phyloP scores from a whole-genome alignment of 2,329 filamentous ascomycete genomes.

The Aspergillus aculeatinus region DNA sequence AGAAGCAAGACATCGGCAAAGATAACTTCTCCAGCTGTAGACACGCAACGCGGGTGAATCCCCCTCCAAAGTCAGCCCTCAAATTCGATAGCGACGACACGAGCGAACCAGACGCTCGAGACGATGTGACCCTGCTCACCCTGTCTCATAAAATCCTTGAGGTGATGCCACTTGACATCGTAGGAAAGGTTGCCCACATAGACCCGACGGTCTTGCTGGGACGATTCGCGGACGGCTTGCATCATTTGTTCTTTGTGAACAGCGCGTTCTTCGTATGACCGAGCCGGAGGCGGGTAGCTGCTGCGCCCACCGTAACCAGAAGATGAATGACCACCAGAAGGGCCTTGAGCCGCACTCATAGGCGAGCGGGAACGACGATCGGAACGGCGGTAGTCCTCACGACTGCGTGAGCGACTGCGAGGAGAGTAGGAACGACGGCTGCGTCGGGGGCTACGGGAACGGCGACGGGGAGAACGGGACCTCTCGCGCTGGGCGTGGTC shows the following conservation, averaged over 20 bases:
- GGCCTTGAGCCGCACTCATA: slow-evolving; percentile 71
- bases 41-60: slow-evolving; percentile 21
- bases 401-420: slow-evolving; percentile 74
- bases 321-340: slow-evolving; percentile 69
- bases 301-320: slow-evolving; percentile 58
- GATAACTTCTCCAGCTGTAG: slow-evolving; percentile 92
- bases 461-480: slow-evolving; percentile 62
- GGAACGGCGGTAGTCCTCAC: slow-evolving; percentile 73
- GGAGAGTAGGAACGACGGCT: slow-evolving; percentile 76
- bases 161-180: slow-evolving; percentile 99
- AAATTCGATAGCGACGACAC: slow-evolving; percentile 19
- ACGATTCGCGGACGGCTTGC: slow-evolving; percentile 87
- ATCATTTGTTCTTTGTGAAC: slow-evolving; percentile 93
- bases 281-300: slow-evolving; percentile 61
- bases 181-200: slow-evolving; percentile 99
- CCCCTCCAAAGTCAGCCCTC: slow-evolving; percentile 33
- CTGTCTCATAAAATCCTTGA: slow-evolving; percentile 99
- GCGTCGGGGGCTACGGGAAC: slow-evolving; percentile 79
- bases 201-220: slow-evolving; percentile 97
- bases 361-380: slow-evolving; percentile 80
- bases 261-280: slow-evolving; percentile 79
- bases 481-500: slow-evolving; percentile 69
- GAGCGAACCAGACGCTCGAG: slow-evolving; percentile 21
- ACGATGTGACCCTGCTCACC: slow-evolving; percentile 60
- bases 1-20: slow-evolving; percentile 99